A percentile compares a stretch with the other conserved stretches of the same genome.
Conservation (phyloP, 169 alveolate genomes). For the Cryptosporidium andersoni region DNA sequence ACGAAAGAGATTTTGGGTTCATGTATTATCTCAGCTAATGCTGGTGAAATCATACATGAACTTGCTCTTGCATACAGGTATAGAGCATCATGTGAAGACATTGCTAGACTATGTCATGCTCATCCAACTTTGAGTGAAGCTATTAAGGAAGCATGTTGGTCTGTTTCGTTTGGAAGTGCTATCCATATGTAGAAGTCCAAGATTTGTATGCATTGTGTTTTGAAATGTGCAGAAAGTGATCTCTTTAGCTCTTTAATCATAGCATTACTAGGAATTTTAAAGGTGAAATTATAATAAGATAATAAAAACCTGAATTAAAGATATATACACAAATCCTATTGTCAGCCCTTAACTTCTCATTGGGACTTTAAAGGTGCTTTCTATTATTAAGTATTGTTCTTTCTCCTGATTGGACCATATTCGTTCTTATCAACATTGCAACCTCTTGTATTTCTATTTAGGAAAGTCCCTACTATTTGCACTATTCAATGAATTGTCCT, state of each 20-base stretch:
- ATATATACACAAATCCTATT: no score
- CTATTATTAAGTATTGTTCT: no score
- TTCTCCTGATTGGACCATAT: no score
- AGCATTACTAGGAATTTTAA: not conserved
- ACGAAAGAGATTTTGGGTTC: conserved; percentile 95
- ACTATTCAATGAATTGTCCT: conserved; percentile 33
- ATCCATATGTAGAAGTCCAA: conserved; percentile 84
- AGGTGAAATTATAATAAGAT: no score
- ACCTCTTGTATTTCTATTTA: no score
- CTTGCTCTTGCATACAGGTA: conserved; percentile 92
- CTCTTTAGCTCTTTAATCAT: conserved; percentile 39
- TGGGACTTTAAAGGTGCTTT: no score
- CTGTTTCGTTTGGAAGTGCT: conserved; percentile 89
- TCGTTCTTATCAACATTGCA: no score
- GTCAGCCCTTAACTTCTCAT: no score
- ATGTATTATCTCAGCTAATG: conserved; percentile 95
- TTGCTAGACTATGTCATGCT: conserved; percentile 95
- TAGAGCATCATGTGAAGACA: conserved; percentile 94
- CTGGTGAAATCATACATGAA: conserved; percentile 96
- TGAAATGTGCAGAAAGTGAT: conserved; percentile 63
- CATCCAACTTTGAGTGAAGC: conserved; percentile 99
- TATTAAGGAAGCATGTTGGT: conserved; percentile 93
- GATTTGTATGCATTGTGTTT: conserved; percentile 65
- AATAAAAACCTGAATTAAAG: no score
- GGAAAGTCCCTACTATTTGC: conserved; percentile 40